phyloP scores from a whole-genome alignment of 805 yeast genomes.

The Starmera dryadoides region DNA sequence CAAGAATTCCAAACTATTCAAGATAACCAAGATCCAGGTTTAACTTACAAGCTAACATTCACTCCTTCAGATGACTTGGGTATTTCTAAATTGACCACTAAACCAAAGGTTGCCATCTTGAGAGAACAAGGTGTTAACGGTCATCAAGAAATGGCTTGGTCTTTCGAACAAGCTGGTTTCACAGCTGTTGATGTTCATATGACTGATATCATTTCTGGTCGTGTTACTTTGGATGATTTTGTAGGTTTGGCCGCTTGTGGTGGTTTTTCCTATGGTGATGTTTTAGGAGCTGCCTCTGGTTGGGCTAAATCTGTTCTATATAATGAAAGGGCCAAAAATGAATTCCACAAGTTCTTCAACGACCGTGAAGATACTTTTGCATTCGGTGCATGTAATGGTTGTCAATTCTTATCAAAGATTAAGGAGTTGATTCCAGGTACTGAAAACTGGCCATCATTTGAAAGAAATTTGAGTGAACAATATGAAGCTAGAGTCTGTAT shows the following conservation, averaged over 20 bases:
- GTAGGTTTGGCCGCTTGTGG: constrained; percentile 98
- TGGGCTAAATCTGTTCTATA: constrained; percentile 97
- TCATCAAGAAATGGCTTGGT: constrained; percentile 97
- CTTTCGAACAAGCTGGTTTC: constrained; percentile 92
- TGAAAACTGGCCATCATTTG: constrained; percentile 93
- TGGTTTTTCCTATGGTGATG: constrained; percentile 98
- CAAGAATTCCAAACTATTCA: constrained; percentile 71
- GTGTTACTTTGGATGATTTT: constrained; percentile 66
- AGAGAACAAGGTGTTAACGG: constrained; percentile 99
- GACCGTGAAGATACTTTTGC: constrained; percentile 90
- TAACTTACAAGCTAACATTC: constrained; percentile 72
- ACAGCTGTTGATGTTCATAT: constrained; percentile 92
- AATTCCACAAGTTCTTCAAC: constrained; percentile 76
- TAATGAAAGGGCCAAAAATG: constrained; percentile 67
- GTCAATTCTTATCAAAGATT: constrained; percentile 89
- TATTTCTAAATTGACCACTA: constrained; percentile 28
- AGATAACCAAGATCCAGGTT: constrained; percentile 88
- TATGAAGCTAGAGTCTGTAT: constrained; percentile 92
- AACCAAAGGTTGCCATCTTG: constrained; percentile 89
- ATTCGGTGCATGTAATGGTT: constrained; percentile 97
- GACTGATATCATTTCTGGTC: constrained; percentile 81
- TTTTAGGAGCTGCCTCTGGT: constrained; percentile 96
- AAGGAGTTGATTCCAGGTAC: constrained; percentile 88
- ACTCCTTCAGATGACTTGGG: constrained; percentile 45
- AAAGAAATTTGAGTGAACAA: constrained; percentile 86